Conservation (phyloP, 257 asterid genomes). For the Gynochthodes officinalis region DNA sequence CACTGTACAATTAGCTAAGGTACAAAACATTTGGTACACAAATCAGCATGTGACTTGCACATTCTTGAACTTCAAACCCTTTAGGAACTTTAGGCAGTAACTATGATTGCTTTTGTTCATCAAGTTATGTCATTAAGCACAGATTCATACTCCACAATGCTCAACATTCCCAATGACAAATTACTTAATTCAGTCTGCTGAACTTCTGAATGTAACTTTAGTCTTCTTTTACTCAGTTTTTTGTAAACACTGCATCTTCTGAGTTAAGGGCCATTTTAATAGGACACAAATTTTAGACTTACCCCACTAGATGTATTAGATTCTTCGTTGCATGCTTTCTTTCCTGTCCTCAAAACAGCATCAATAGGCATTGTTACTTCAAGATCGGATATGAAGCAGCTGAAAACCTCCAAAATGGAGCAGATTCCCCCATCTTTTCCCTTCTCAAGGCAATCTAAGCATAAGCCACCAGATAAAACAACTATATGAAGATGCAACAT, state of each 20-base stretch:
- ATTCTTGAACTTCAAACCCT: background rate
- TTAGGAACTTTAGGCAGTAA: background rate
- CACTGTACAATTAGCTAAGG: background rate
- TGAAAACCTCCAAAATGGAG: slow-evolving; percentile 98
- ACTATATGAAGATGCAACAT: slow-evolving; percentile 12
- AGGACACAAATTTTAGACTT: slow-evolving; percentile 20
- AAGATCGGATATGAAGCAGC: slow-evolving; percentile 99
- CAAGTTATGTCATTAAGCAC: background rate
- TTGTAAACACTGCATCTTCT: background rate
- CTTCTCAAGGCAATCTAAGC: slow-evolving; percentile 90
- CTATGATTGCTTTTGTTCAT: background rate
- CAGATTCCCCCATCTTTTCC: slow-evolving; percentile 95
- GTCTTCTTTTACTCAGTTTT: background rate
- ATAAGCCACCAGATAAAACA: slow-evolving; percentile 17
- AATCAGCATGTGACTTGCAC: background rate
- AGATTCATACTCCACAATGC: background rate
- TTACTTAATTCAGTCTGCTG: background rate
- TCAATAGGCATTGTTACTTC: slow-evolving; percentile 49
- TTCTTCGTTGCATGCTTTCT: slow-evolving; percentile 32
- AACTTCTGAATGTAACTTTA: background rate
- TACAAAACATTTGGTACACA: background rate
- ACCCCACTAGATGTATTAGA: slow-evolving; percentile 68
- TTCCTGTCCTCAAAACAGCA: slow-evolving; percentile 39
- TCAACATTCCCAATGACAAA: background rate
- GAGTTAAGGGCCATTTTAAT: background rate